Evolutionary conservation across 306 rosid genomes (phyloP).

Genomic region (Ammopiptanthus mongolicus): DNA sequence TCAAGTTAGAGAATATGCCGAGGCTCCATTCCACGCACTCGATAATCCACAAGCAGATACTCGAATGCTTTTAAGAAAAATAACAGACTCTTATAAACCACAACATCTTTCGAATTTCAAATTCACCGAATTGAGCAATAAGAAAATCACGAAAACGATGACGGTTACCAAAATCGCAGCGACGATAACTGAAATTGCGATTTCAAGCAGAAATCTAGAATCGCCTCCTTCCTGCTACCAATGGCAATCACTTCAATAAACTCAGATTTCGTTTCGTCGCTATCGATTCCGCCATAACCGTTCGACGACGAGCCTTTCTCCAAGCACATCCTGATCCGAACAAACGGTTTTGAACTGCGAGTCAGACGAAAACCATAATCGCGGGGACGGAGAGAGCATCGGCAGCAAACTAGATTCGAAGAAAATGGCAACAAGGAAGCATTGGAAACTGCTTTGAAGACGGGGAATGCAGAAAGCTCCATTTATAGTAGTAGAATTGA

Average conservation of each 20-base stretch:
- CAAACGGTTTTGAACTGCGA: conserved; percentile 22
- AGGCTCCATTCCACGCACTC: neutral
- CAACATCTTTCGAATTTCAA: neutral
- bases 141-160: neutral
- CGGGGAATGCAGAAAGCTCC: conserved; percentile 46
- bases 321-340: conserved; percentile 33
- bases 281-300: conserved; percentile 27
- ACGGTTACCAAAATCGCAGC: conserved; percentile 60
- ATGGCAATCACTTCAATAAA: conserved; percentile 68
- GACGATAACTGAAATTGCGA: conserved; percentile 57
- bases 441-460: conserved; percentile 30
- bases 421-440: conserved; percentile 30
- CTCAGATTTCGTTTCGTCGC: conserved; percentile 35
- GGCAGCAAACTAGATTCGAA: conserved; percentile 30
- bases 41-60: neutral
- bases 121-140: neutral
- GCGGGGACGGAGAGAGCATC: conserved; percentile 14
- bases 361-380: conserved; percentile 12
- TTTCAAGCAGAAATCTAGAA: conserved; percentile 66
- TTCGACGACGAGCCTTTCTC: conserved; percentile 20
- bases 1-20: neutral
- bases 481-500: conserved; percentile 21
- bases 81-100: neutral
- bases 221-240: conserved; percentile 88
- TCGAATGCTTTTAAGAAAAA: neutral